A percentile compares a stretch with the other conserved stretches of the same genome.
Evolutionary conservation across 2,329 filamentous ascomycete genomes (phyloP).

Genomic region (Hypoxylon sp.): DNA sequence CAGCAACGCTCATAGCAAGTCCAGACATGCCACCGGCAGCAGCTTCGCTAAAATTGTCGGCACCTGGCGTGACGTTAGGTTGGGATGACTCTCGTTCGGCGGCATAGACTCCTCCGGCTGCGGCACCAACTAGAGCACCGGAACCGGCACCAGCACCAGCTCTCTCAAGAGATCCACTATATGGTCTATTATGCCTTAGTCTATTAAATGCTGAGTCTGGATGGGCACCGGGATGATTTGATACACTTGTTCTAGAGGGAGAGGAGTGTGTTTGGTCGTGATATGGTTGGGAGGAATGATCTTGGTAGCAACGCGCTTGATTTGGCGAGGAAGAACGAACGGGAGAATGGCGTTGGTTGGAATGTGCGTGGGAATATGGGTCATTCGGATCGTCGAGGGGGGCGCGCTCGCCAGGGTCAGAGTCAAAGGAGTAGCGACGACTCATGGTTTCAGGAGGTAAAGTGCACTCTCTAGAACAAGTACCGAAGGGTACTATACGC

Average conservation of each 20-base stretch:
- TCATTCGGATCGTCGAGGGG: conserved; percentile 47
- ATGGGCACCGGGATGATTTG: conserved; percentile 47
- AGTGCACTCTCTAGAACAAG: conserved; percentile 20
- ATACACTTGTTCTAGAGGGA: conserved; percentile 28
- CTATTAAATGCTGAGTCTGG: conserved; percentile 55
- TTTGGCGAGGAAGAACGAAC: conserved; percentile 34
- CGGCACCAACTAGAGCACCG: conserved; percentile 41
- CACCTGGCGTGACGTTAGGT: conserved; percentile 67
- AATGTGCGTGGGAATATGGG: conserved; percentile 30
- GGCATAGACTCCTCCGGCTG: conserved; percentile 38
- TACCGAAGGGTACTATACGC: conserved; percentile 5
- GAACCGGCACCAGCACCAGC: conserved; percentile 30
- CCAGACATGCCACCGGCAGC: conserved; percentile 75
- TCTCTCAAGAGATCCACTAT: conserved; percentile 45
- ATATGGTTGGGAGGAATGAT: conserved; percentile 40
- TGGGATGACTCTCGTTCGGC: conserved; percentile 45
- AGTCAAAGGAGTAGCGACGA: conserved; percentile 49
- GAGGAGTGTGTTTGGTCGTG: conserved; percentile 34
- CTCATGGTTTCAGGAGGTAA: conserved; percentile 44
- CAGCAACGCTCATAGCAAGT: conserved; percentile 74
- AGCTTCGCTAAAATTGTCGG: conserved; percentile 73
- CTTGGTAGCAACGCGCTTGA: conserved; percentile 42
- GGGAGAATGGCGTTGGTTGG: conserved; percentile 27
- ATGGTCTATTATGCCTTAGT: conserved; percentile 52
- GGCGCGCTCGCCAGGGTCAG: conserved; percentile 47